These are phyloP conservation scores for Moesziomyces sp. DNA, from an alignment of 1,284 basidiomycete species.

Conservation along the genomic window DNA sequence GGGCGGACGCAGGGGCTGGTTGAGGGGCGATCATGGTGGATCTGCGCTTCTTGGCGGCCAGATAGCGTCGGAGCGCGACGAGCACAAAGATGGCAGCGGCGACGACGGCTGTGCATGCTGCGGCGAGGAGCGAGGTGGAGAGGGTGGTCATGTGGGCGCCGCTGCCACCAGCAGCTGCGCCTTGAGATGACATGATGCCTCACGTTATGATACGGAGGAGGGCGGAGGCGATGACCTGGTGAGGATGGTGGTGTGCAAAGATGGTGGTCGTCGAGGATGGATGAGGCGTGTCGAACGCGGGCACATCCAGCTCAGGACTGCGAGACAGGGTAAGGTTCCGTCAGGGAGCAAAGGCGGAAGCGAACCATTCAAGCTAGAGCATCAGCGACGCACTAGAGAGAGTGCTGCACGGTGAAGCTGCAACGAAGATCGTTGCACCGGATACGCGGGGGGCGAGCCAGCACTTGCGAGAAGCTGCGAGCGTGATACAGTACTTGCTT, in stretches of 20 bases:
- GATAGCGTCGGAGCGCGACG: constrained; percentile 39
- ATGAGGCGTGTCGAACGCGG: too few species aligned
- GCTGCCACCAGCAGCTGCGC: constrained; percentile 22
- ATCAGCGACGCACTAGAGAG: neutral
- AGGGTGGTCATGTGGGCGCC: constrained; percentile 31
- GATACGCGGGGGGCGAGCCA: constrained; percentile 5
- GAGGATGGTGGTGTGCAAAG: neutral
- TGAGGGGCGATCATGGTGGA: constrained; percentile 13
- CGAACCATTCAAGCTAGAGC: neutral
- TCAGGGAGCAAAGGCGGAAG: too few species aligned
- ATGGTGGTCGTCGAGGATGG: neutral
- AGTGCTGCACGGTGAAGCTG: constrained; percentile 13
- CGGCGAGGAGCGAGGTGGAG: constrained; percentile 41
- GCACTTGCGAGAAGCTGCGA: neutral
- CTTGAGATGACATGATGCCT: constrained; percentile 35
- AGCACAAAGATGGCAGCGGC: constrained; percentile 40
- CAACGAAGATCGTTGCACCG: constrained; percentile 36
- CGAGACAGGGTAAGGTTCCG: too few species aligned
- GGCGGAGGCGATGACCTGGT: neutral
- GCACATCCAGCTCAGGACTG: too few species aligned
- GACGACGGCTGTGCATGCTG: constrained; percentile 35
- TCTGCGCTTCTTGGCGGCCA: constrained; percentile 24
- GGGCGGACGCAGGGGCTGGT: constrained; percentile 17
- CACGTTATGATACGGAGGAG: constrained; percentile 2
- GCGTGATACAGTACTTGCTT: too few species aligned